A percentile compares a stretch with the other conserved stretches of the same genome.
These are phyloP conservation scores for Hura crepitans DNA, from an alignment of 441 rosid genomes.

Conservation along the genomic window DNA sequence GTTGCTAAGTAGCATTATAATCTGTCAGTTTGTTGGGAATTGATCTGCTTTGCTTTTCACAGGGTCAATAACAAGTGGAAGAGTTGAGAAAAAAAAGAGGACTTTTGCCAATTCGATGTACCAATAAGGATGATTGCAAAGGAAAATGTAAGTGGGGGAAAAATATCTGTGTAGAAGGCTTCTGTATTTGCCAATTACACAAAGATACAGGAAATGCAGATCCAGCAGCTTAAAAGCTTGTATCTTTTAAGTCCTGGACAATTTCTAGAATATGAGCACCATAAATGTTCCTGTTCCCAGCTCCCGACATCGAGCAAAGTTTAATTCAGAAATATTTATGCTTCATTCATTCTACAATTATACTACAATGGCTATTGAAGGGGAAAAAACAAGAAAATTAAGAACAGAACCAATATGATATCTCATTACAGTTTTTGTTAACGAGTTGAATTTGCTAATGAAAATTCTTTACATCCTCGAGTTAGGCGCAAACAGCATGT, in stretches of 20 bases:
- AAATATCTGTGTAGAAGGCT: constrained; percentile 1
- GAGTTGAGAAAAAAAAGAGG: neutral
- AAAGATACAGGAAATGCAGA: no score
- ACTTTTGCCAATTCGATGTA: neutral
- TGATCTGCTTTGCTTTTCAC: neutral
- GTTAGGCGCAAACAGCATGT: neutral
- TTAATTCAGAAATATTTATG: neutral
- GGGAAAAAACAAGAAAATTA: no score
- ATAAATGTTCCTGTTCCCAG: no score
- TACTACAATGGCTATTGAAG: no score
- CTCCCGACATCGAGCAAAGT: neutral
- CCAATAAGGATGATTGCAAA: neutral
- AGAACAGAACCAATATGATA: no score
- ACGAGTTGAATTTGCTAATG: no score
- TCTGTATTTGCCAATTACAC: constrained; percentile 3
- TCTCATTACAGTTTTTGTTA: no score
- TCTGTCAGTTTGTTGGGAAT: no score
- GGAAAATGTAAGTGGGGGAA: constrained; percentile 1
- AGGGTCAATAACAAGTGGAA: neutral
- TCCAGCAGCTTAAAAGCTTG: no score
- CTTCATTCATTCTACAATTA: neutral
- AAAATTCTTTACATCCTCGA: no score
- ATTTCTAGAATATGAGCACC: neutral
- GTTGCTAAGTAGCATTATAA: no score
- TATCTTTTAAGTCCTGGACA: neutral